Conservation (phyloP, 176 grass and related monocot genomes). For the Panicum miliaceum region DNA sequence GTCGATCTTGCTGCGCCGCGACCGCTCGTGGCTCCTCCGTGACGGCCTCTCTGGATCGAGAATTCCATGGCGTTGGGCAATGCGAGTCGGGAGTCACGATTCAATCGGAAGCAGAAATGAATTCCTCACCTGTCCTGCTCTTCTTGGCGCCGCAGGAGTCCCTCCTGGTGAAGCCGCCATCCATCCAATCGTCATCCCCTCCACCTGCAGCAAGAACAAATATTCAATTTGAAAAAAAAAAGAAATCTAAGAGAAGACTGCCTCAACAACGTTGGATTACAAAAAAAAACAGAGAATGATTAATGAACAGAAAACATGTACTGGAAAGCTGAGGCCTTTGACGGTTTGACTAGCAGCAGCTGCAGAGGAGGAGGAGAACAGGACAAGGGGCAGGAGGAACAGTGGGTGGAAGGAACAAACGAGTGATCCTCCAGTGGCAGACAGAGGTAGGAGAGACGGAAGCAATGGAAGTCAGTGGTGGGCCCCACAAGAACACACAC, state of each 20-base stretch:
- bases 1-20: slow-evolving; percentile 88
- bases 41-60: slow-evolving; percentile 54
- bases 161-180: slow-evolving; percentile 67
- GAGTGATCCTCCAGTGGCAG: slow-evolving; percentile 42
- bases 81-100: slow-evolving; percentile 15
- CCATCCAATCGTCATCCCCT: slow-evolving; percentile 72
- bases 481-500: slow-evolving; percentile 31
- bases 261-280: slow-evolving; percentile 20
- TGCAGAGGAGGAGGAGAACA: slow-evolving; percentile 34
- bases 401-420: slow-evolving; percentile 50
- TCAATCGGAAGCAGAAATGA: slow-evolving; percentile 14
- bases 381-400: slow-evolving; percentile 29
- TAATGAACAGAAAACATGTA: background rate
- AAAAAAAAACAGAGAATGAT: slow-evolving; percentile 15
- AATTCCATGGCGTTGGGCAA: slow-evolving; percentile 14
- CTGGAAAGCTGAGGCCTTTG: slow-evolving; percentile 44
- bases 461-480: slow-evolving; percentile 8
- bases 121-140: slow-evolving; percentile 69
- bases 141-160: slow-evolving; percentile 74
- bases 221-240: slow-evolving; percentile 20
- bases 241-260: background rate
- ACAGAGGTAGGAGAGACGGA: slow-evolving; percentile 36
- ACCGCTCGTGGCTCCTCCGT: slow-evolving; percentile 64
- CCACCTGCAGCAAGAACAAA: slow-evolving; percentile 45
- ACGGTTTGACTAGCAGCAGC: slow-evolving; percentile 41